Evolutionary conservation across 2,329 filamentous ascomycete species (phyloP), one percentile per base, ranked within the genome.

Genomic region (Penicillium sp.): DNA sequence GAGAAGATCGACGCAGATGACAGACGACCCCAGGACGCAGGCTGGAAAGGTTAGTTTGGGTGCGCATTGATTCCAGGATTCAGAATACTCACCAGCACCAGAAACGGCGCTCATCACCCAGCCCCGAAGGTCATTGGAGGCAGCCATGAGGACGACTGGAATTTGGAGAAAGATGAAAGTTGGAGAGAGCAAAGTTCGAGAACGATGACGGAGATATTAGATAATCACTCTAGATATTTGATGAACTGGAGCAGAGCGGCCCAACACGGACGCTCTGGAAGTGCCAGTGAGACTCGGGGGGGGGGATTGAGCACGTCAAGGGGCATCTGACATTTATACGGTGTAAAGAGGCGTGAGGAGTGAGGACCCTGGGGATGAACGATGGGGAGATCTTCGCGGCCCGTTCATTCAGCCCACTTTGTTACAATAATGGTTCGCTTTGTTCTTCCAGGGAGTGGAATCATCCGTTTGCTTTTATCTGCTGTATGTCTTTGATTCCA

Each of bases 101-200:
- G 93, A 92, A 67, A 93, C 83, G 72, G 85, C 89, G 66, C 87
- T 84, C 91, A 98, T 92, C 70, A 98, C 90, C 94, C 94, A 98
- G 71, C 95, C 94, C 66, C 93, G 88, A 66, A 90, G 90, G 81
- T 98, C 94, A 81, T 94, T 95, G 75, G 88, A 85, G 67, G 90
- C 73, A 60, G 71, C 76, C 83, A 85, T 81, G 61, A 60, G 70
- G 26, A 50, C 54, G 53, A 65, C 52, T 52, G 56, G 60, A 58
- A 13, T 47, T 47, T 55, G 63, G 60, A 41, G 35, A 13, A 41
- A 47, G 53, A 45, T 35, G 46, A 48, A 51, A 61, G 41, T 51
- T 52, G 47, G 44, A 58, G 44, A 54, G 31, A 17, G 23, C 41
- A 44, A 23, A 55, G 29, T 30, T 21, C 48, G 47, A 47, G 48